phyloP scores from a whole-genome alignment of 73 alveolate genomes.

The Paramecium bursaria region DNA sequence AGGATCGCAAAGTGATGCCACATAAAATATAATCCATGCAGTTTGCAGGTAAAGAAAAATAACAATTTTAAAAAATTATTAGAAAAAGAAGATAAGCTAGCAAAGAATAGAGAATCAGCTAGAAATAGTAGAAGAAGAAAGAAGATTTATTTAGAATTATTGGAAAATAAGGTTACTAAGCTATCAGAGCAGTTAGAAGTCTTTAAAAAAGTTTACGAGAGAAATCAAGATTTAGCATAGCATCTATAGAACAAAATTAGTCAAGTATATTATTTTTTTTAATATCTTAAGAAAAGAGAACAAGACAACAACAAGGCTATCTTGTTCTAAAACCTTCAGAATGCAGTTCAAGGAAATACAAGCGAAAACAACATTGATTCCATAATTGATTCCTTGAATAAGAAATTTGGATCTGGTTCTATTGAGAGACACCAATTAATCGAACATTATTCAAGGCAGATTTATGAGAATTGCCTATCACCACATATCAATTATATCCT shows the following conservation, averaged over 20 bases:
- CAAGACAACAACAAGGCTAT: slow-evolving; percentile 53
- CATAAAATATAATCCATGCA: no score
- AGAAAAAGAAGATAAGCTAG: slow-evolving; percentile 71
- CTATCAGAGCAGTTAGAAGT: slow-evolving; percentile 33
- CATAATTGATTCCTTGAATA: slow-evolving; percentile 57
- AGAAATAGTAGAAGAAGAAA: slow-evolving; percentile 82
- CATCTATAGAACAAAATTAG: neutral
- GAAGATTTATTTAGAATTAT: slow-evolving; percentile 74
- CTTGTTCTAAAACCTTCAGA: slow-evolving; percentile 38
- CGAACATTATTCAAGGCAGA: slow-evolving; percentile 23
- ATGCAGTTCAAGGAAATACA: slow-evolving; percentile 39
- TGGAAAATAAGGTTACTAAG: slow-evolving; percentile 70
- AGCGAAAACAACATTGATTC: slow-evolving; percentile 62
- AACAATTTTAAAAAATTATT: no score
- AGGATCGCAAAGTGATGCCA: no score
- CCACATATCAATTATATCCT: slow-evolving; percentile 13
- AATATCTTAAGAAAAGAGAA: slow-evolving; percentile 23
- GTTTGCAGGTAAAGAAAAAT: no score
- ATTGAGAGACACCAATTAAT: slow-evolving; percentile 21
- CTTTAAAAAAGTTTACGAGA: slow-evolving; percentile 26
- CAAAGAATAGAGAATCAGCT: slow-evolving; percentile 82
- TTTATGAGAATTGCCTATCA: slow-evolving; percentile 46
- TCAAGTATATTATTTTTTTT: neutral
- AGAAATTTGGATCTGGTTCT: slow-evolving; percentile 25
- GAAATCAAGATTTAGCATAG: slow-evolving; percentile 3